Evolutionary conservation across 768 basidiomycete species (phyloP).

Genomic region (Glaciozyma martinii): DNA sequence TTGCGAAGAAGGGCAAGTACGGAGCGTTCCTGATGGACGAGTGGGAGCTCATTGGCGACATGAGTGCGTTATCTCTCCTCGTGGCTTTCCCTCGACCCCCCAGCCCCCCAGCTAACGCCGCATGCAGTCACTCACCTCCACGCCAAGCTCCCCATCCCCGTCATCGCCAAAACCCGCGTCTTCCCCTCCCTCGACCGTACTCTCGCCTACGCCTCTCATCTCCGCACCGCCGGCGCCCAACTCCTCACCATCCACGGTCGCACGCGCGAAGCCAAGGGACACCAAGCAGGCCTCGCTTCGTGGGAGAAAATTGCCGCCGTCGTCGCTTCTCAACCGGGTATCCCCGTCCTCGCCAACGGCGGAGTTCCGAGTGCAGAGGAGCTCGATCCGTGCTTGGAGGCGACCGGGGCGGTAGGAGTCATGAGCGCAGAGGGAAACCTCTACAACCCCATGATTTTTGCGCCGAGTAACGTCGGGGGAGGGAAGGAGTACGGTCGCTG

Average conservation of each 20-base stretch:
- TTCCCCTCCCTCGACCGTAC: slow-evolving; percentile 79
- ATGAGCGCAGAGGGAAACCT: slow-evolving; percentile 90
- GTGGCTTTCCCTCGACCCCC: neutral
- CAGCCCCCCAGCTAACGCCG: neutral
- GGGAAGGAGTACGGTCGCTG: slow-evolving; percentile 17
- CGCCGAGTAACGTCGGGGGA: slow-evolving; percentile 19
- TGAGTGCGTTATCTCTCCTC: slow-evolving; percentile 49
- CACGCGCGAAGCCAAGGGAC: slow-evolving; percentile 81
- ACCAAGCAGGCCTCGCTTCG: slow-evolving; percentile 41
- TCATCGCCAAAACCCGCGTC: slow-evolving; percentile 91
- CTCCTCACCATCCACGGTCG: slow-evolving; percentile 91
- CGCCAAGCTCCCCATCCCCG: slow-evolving; percentile 72
- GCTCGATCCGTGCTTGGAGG: slow-evolving; percentile 63
- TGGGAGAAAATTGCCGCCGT: slow-evolving; percentile 73
- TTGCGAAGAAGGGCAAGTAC: slow-evolving; percentile 76
- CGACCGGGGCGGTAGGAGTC: slow-evolving; percentile 81
- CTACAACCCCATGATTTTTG: slow-evolving; percentile 76
- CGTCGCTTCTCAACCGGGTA: slow-evolving; percentile 64
- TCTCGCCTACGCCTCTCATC: slow-evolving; percentile 88
- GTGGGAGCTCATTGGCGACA: slow-evolving; percentile 73
- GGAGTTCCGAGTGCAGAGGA: slow-evolving; percentile 85
- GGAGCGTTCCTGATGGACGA: slow-evolving; percentile 90
- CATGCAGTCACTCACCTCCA: slow-evolving; percentile 76
- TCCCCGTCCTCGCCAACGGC: slow-evolving; percentile 95
- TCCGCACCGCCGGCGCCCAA: slow-evolving; percentile 89